These are phyloP conservation scores for Seminavis robusta DNA, from an alignment of 108 stramenopile genomes.

Conservation along the genomic window DNA sequence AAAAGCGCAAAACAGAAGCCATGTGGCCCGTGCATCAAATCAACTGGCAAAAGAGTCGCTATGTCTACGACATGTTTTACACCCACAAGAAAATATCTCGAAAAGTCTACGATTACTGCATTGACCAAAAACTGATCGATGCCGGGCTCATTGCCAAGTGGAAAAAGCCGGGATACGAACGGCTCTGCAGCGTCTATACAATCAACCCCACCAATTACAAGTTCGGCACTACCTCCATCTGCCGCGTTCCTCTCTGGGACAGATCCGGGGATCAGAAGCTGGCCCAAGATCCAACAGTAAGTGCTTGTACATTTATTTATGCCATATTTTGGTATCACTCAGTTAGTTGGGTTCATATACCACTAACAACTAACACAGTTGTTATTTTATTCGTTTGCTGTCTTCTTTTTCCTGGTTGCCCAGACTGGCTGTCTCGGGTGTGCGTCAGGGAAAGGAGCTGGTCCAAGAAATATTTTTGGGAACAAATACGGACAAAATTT, in stretches of 20 bases:
- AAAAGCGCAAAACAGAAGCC: conserved; percentile 96
- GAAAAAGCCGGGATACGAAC: conserved; percentile 99
- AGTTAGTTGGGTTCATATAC: no score
- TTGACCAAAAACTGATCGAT: conserved; percentile 95
- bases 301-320: background rate
- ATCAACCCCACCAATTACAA: conserved; percentile 99
- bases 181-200: conserved; percentile 97
- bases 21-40: conserved; percentile 99
- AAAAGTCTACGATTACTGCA: conserved; percentile 96
- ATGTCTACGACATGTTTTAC: conserved; percentile 99
- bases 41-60: conserved; percentile 98
- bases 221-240: conserved; percentile 97
- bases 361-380: no score
- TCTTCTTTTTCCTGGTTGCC: background rate
- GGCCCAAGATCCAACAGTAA: conserved; percentile 80
- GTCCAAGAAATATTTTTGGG: conserved; percentile 97
- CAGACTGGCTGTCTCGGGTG: conserved; percentile 96
- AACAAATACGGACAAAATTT: conserved; percentile 99
- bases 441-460: conserved; percentile 88
- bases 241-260: conserved; percentile 89
- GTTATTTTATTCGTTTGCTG: no score
- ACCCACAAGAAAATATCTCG: conserved; percentile 83
- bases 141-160: conserved; percentile 98
- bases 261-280: conserved; percentile 54
- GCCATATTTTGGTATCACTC: no score